Evolutionary conservation across 1,139 yeast species (phyloP), one percentile per base, ranked within the genome.

Genomic region (Candida tropicalis): DNA sequence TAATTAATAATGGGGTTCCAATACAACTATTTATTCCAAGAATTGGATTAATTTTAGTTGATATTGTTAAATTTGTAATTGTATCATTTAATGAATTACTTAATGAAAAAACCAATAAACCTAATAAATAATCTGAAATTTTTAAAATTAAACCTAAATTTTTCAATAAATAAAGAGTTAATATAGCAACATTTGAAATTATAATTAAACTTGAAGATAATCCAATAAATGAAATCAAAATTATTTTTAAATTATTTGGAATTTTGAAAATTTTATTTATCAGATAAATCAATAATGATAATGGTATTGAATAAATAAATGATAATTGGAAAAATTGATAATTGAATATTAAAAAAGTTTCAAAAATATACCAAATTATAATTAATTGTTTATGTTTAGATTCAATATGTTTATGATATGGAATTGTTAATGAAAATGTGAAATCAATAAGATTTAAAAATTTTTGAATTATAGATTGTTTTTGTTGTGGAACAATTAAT

Each of bases 11-110:
- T 2, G 77, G 77, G 0, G 78, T 68, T 0, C 77, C 77, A 36
- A 73, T 54, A 49, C 76, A 70, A 1, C 77, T 59, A 50, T 69
- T 69, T 7, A 72, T 53, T 1, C 77, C 78, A 25, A 68, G 56
- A 12, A 66, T 54, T 2, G 75, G 71, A 40, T 65, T 60, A 7
- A 68, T 56, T 26, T 55, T 61, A 3, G 64, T 53, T 5, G 77
- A 62, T 5, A 73, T 52, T 15, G 75, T 69, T 15, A 68, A 50
- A 45, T 73, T 70, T 34, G 75, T 70, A 18, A 71, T 60, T n/a
- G 70, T 55, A 47, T 73, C 77, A 49, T 69, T 71, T 28, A 70
- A 56, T 4, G 74, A 68, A 44, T 70, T 72, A 43, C 70, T 64
- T 34, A 70, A 53, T 24, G 77, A 64, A 51, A 72, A 73, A 3